Evolutionary conservation across 495 filamentous ascomycete species (phyloP).

Genomic region (Arthonia radiata): DNA sequence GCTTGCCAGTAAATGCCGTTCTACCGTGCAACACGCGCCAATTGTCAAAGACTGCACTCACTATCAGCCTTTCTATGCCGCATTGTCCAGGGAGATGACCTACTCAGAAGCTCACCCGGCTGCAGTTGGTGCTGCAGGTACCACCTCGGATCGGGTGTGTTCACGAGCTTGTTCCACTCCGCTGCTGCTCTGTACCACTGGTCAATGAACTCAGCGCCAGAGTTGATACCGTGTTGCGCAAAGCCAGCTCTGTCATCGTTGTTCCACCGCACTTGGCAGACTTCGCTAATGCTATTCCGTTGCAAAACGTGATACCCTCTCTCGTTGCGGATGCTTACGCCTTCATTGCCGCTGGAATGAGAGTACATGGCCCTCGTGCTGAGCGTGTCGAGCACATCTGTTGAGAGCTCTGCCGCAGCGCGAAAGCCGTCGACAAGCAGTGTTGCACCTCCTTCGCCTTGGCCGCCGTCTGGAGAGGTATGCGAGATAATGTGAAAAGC

Average conservation of each 20-base stretch:
- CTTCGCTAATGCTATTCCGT: conserved; percentile 15
- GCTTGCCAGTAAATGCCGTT: conserved; percentile 51
- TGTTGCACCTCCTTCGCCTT: conserved; percentile 43
- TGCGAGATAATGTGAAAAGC: conserved; percentile 77
- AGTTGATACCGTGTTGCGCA: conserved; percentile 15
- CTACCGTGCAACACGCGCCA: conserved; percentile 83
- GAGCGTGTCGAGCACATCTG: conserved; percentile 26
- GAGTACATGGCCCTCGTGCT: conserved; percentile 27
- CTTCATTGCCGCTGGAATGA: conserved; percentile 70
- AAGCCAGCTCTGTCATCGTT: conserved; percentile 58
- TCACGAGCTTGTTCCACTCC: conserved; percentile 7
- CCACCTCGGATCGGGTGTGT: conserved; percentile 16
- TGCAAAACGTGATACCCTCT: conserved; percentile 42
- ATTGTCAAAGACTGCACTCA: conserved; percentile 58
- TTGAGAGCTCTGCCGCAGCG: conserved; percentile 30
- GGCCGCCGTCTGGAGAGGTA: conserved; percentile 27
- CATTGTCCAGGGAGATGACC: conserved; percentile 7
- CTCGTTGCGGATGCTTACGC: conserved; percentile 48
- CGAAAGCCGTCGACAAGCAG: conserved; percentile 65
- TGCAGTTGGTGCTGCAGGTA: conserved; percentile 47
- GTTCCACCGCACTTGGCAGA: conserved; percentile 71
- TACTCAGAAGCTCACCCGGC: conserved; percentile 57
- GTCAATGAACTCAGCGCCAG: conserved; percentile 14
- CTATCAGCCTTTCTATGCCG: conserved; percentile 1
- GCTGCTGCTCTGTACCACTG: conserved; percentile 55